Base-by-base conservation (phyloP, 2,329 filamentous ascomycete species). In the Metarhizium humberi region DNA sequence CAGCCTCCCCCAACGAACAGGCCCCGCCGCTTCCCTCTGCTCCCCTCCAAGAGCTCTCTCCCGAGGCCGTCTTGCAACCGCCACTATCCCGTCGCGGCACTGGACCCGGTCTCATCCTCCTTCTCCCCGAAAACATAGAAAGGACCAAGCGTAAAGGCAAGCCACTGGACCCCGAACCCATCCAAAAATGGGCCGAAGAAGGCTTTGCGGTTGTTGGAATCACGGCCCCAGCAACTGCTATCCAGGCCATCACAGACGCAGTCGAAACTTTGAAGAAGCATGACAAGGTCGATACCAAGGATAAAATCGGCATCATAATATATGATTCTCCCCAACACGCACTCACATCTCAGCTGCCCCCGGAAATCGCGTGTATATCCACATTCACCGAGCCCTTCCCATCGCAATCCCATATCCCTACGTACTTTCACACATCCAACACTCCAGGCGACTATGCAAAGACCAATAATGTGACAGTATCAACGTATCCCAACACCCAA, bases 111-210 rank as follows among this genome's bases (percentile, higher is more conserved):
- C 61, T 72, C 14, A 16, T 72, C 20, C 54, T 64, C 25, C 59
- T 48, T 16, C 45, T 48, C 3, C 45, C 45, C 13, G 16, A 13
- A 14, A 6, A 48, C 3, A 30, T 30, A 16, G 45, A 32, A 5
- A 20, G 20, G 4, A 48, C 20, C 45, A 29, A 6, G 13, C 45
- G 45, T 13, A 59, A 11, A n/a, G 53, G 49, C 34, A 52, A 45
- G 38, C 47, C 51, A 3, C 42, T 57, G 16, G 58, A 58, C 49
- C 63, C 66, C 14, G 53, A 57, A 40, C 68, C 69, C 5, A 50
- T 65, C 43, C 63, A 65, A 48, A 71, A 72, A 62, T 72, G 69
- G 68, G 69, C 69, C 7, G 68, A 71, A 51, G 68, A 71, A 53
- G 67, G 69, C 3, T 72, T 66, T 56, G 60, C 65, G 2, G 66